Base-by-base conservation (phyloP, 305 asterid genomes). In the Caryopteris hybrid region DNA sequence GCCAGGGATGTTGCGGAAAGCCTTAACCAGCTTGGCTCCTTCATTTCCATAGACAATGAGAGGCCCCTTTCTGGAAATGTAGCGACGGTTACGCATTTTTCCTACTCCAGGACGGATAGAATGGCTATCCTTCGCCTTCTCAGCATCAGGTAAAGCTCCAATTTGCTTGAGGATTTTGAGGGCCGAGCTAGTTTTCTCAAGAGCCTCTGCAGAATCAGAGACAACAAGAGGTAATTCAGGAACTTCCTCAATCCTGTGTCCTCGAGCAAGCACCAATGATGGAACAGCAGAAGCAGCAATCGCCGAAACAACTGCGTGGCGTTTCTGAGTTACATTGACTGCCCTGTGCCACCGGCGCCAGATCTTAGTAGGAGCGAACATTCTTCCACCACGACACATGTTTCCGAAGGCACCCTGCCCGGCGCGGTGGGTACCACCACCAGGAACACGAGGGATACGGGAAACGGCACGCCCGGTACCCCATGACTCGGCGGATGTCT, bases 401-500 rank as follows among this genome's bases (percentile, higher is more conserved):
- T 92, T 92, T 0, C 98, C 98, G 69, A 79, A 92, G 20, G 98
- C 96, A 17, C 89, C 96, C 79, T 92, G 98, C 0, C 97, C 97
- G 0, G 97, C 96, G 34, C 97, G 92, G 79, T 92, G 96, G 36
- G 98, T 92, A 13, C 98, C 98, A 0, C 98, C 98, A 0, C 98
- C 98, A 1, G 97, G 85, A 8, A 92, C 97, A 48, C 98, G 94
- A 14, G 96, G 96, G 68, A 92, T 92, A 87, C 95, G 96, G 0
- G 98, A 88, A 0, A 92, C 97, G 8, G 97, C 97, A 6, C 98
- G 95, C 0, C 96, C 97, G 3, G 98, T 92, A 39, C 96, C 98
- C 98, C 96, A 91, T 12, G 96, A 89, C 72, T 89, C 98, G 47
- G 98, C 95, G 31, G 96, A 89, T 57, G 98, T 92, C 78, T 92